Evolutionary conservation across 768 basidiomycete species (phyloP), one percentile per base, ranked within the genome.

Genomic region (Megacollybia marginata): DNA sequence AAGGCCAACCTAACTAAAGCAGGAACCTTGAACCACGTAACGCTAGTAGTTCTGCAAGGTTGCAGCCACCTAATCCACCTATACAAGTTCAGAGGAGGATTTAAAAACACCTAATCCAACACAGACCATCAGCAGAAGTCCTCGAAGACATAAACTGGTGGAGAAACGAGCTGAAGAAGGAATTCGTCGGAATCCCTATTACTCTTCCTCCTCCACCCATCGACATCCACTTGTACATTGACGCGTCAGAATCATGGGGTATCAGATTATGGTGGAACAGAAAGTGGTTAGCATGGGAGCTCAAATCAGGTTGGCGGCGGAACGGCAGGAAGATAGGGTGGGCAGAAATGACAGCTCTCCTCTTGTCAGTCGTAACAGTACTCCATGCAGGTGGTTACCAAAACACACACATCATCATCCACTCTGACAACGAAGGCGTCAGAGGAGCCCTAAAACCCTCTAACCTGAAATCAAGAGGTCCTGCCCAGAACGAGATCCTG

Each of bases 281-380:
- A 1, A 38, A 44, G 1, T 77, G 72, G 72, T 52, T 68, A 0
- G 65, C 73, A 0, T 76, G 71, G 74, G 54, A 60, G 20, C 57
- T 74, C 11, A 57, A 48, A 15, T 36, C 52, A 0, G 65, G 66
- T 6, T 69, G 68, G 66, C 53, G 57, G 15, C 33, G 44, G 2
- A 46, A 59, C 0, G 60, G 62, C 8, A 38, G 67, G 5, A 57
- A 67, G 48, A 75, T 72, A 18, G 65, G 66, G 5, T 76, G 74
- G 73, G 69, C 67, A 1, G 74, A 75, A 55, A 67, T 74, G 59
- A 64, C 70, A 0, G 73, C 70, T 0, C 60, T 74, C 1, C 73
- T 75, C 47, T 56, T 76, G 1, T 73, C 69, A 0, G 31, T 75
- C 1, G 61, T 60, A 1, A 59, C 66, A 1, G 36, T 69, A 6